A percentile compares a stretch with the other conserved stretches of the same genome.
Evolutionary conservation across 108 stramenopile species (phyloP).

Genomic region (Chaetoceros tenuissimus): DNA sequence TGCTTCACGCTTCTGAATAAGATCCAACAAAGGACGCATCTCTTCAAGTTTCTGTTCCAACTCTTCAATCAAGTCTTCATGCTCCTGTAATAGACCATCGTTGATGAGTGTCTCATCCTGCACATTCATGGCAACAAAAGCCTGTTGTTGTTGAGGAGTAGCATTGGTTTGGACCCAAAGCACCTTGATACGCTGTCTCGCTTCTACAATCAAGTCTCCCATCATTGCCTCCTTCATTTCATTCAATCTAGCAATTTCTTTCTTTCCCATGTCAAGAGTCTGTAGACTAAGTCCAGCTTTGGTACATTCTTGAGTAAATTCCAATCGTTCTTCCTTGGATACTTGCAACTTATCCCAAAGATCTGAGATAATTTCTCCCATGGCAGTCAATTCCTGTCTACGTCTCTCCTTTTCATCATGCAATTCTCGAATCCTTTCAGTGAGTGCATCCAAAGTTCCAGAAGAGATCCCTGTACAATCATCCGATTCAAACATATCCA

Average conservation of each 20-base stretch:
- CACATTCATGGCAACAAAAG: slow-evolving; percentile 53
- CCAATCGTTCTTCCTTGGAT: slow-evolving; percentile 71
- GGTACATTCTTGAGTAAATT: slow-evolving; percentile 76
- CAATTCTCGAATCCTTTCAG: slow-evolving; percentile 63
- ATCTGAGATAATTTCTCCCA: slow-evolving; percentile 75
- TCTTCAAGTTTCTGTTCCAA: slow-evolving; percentile 58
- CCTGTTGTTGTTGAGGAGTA: slow-evolving; percentile 33
- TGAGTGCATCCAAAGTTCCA: slow-evolving; percentile 60
- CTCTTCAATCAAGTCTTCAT: slow-evolving; percentile 62
- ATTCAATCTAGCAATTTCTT: slow-evolving; percentile 63
- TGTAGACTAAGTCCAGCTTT: slow-evolving; percentile 83
- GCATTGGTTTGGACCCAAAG: slow-evolving; percentile 88
- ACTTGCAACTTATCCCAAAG: slow-evolving; percentile 89
- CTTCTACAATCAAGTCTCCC: slow-evolving; percentile 74
- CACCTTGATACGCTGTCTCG: slow-evolving; percentile 51
- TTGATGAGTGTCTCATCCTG: slow-evolving; percentile 58
- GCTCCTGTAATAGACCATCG: slow-evolving; percentile 69
- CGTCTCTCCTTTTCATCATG: slow-evolving; percentile 63
- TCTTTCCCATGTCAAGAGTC: slow-evolving; percentile 79
- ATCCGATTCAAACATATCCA: slow-evolving; percentile 55
- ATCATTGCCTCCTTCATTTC: slow-evolving; percentile 75
- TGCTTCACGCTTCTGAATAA: slow-evolving; percentile 80
- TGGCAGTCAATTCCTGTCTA: slow-evolving; percentile 59
- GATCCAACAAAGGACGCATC: slow-evolving; percentile 79
- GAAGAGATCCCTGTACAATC: slow-evolving; percentile 75